Evolutionary conservation across 2,329 filamentous ascomycete genomes (phyloP), one percentile per base, ranked within the genome.

Genomic region (Fonsecaea pugnacius): DNA sequence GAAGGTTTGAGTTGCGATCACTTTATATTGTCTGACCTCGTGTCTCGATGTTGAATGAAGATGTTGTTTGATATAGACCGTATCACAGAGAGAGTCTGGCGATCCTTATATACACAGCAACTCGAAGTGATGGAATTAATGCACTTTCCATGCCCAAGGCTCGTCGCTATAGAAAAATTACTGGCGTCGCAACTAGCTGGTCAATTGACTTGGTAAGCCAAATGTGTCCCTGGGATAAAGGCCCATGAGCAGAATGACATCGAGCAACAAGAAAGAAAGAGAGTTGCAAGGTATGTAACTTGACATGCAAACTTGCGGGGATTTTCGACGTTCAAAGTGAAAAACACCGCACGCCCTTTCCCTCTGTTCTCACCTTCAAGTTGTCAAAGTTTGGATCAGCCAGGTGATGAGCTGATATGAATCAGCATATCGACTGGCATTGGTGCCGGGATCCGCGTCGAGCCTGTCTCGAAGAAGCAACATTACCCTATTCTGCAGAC

Each of bases 331-430:
- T 16, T 38, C 9, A 46, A 7, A 10, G 4, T 24, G 12, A 48
- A n/a, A 24, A 48, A 24, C 21, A 48, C 43, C 43, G 43, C 43
- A 48, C 43, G n/a, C 40, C 40, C n/a, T 46, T 40, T 38, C 8
- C 12, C 35, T 12, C 14, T 16, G 35, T 16, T 30, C 27, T 30
- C 3, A 30, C 27, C 27, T 30, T 5, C 27, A 30, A 6, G 27
- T 6, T 1, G 27, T 30, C 27, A 30, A 30, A 30, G 27, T 30
- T 30, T 30, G 27, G 6, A 30, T 5, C 27, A 4, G 4, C 27
- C 27, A 4, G 4, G 27, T 30, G 27, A 30, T 30, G 27, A 30
- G 4, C 1, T 30, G 27, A 30, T 30, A 30, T 30, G 2, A 30
- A 30, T 30, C 27, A 30, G 27, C 27, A 30, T 30, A 30, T 30